These are phyloP conservation scores for Epichloe festucae DNA, from an alignment of 2,329 filamentous ascomycete genomes.

Conservation along the genomic window DNA sequence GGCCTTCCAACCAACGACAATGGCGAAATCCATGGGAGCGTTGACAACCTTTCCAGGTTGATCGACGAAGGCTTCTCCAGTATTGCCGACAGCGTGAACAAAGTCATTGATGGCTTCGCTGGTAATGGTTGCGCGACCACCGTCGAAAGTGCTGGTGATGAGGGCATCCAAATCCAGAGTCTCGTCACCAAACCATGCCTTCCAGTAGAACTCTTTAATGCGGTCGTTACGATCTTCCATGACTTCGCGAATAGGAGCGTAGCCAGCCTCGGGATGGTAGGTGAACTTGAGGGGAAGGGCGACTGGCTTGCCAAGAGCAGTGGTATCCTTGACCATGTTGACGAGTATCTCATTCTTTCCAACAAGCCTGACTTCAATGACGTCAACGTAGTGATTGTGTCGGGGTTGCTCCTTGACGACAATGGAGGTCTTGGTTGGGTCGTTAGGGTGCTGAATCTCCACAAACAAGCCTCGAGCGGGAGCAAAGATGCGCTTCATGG, in stretches of 20 bases:
- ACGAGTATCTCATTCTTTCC: constrained; percentile 70
- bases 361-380: constrained; percentile 69
- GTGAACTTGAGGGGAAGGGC: constrained; percentile 76
- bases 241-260: constrained; percentile 93
- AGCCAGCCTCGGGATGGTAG: constrained; percentile 90
- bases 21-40: constrained; percentile 97
- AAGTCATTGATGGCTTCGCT: constrained; percentile 95
- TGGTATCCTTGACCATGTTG: constrained; percentile 87
- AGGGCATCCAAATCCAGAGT: constrained; percentile 69
- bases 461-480: constrained; percentile 79
- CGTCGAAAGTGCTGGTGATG: constrained; percentile 80
- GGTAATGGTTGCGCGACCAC: constrained; percentile 76
- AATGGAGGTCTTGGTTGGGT: constrained; percentile 73
- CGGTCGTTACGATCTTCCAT: constrained; percentile 94
- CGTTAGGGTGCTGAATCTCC: constrained; percentile 71
- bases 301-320: constrained; percentile 69
- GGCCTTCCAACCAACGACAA: constrained; percentile 97
- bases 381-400: constrained; percentile 76
- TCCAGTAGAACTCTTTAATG: constrained; percentile 99
- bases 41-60: constrained; percentile 86
- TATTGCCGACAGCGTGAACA: constrained; percentile 97
- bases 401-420: constrained; percentile 76
- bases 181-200: constrained; percentile 90
- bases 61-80: constrained; percentile 92
- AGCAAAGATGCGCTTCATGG: constrained; percentile 80